Evolutionary conservation across 2,329 filamentous ascomycete genomes (phyloP).

Genomic region (Parascedosporium putredinis): DNA sequence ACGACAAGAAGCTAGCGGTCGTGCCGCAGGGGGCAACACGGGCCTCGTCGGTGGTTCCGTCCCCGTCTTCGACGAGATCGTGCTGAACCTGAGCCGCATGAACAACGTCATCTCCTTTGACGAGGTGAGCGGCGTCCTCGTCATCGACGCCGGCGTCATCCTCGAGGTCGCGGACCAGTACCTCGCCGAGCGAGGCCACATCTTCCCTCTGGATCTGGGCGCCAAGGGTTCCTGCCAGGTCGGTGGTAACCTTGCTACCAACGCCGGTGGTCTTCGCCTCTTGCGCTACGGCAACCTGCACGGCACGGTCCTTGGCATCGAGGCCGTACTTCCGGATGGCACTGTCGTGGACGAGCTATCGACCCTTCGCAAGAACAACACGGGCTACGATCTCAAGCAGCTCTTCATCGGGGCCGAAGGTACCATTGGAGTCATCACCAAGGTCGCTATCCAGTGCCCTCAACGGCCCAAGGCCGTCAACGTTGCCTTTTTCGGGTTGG

Average conservation of each 20-base stretch:
- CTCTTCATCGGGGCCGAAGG: conserved; percentile 94
- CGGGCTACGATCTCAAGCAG: conserved; percentile 94
- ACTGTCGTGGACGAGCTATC: conserved; percentile 84
- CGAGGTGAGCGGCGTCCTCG: conserved; percentile 80
- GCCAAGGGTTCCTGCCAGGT: conserved; percentile 96
- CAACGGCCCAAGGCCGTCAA: conserved; percentile 82
- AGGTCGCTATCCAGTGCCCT: conserved; percentile 78
- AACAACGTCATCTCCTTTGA: conserved; percentile 87
- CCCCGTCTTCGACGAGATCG: conserved; percentile 96
- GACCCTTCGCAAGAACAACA: conserved; percentile 94
- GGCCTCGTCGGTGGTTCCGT: conserved; percentile 92
- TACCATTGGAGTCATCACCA: conserved; percentile 89
- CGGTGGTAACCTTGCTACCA: conserved; percentile 91
- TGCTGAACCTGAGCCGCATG: conserved; percentile 84
- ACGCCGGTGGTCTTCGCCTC: conserved; percentile 82
- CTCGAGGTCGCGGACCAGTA: conserved; percentile 82
- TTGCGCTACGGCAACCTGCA: conserved; percentile 91
- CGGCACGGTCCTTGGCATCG: conserved; percentile 82
- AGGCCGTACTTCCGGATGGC: conserved; percentile 88
- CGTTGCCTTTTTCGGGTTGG: conserved; percentile 85
- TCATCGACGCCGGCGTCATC: conserved; percentile 84
- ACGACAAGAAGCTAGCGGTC: conserved; percentile 81
- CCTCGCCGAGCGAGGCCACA: conserved; percentile 70
- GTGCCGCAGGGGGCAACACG: conserved; percentile 97
- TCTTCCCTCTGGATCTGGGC: conserved; percentile 94